Conservation (phyloP, 2,329 filamentous ascomycete species). For the Rhynchosporium graminicola region DNA sequence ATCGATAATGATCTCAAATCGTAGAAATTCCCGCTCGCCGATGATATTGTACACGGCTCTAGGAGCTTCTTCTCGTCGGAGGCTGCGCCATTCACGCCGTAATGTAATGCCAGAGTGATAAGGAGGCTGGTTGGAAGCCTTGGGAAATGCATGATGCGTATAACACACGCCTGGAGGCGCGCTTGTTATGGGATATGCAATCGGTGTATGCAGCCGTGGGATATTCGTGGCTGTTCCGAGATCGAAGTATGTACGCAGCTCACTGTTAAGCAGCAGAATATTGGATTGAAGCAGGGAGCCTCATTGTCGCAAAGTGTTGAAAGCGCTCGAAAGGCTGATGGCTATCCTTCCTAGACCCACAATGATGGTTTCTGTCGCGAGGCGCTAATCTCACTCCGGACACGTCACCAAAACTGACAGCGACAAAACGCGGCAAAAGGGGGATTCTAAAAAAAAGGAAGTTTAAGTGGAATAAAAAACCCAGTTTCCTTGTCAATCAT, state of each 20-base stretch:
- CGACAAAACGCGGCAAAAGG: too few relatives aligned
- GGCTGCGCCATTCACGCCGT: conserved; percentile 32
- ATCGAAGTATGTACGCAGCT: background rate
- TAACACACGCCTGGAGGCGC: conserved; percentile 31
- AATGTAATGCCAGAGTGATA: conserved; percentile 34
- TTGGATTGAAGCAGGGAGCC: background rate
- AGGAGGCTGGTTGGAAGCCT: conserved; percentile 33
- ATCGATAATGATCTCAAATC: conserved; percentile 40
- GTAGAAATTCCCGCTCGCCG: conserved; percentile 38
- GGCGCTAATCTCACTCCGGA: too few relatives aligned
- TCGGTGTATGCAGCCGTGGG: background rate
- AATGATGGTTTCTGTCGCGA: too few relatives aligned
- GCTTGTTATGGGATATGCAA: conserved; percentile 16
- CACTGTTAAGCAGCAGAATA: conserved; percentile 7
- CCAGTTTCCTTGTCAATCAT: too few relatives aligned
- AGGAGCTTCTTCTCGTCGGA: conserved; percentile 30
- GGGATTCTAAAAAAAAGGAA: too few relatives aligned
- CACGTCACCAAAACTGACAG: too few relatives aligned
- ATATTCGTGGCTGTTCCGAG: background rate
- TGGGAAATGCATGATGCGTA: conserved; percentile 35
- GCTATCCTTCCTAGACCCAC: too few relatives aligned
- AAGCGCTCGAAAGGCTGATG: too few relatives aligned
- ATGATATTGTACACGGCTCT: conserved; percentile 40
- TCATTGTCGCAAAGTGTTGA: background rate
- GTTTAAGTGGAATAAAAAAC: too few relatives aligned